Conservation (phyloP, 495 filamentous ascomycete species). For the Trichoderma erinaceum region DNA sequence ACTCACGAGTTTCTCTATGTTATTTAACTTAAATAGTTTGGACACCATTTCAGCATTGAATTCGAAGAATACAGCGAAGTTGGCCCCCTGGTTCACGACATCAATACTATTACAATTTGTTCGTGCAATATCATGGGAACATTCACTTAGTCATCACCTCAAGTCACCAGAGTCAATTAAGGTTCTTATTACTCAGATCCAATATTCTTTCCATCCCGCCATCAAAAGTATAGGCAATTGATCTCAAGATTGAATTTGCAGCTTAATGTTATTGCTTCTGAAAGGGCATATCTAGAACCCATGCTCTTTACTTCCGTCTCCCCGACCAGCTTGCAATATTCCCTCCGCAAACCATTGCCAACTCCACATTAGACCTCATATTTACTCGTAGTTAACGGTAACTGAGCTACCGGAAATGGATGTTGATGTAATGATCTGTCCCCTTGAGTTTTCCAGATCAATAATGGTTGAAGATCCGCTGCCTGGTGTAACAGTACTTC, state of each 20-base stretch:
- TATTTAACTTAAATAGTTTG: too few relatives aligned
- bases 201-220: too few relatives aligned
- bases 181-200: too few relatives aligned
- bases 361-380: not conserved
- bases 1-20: too few relatives aligned
- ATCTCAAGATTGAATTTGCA: not conserved
- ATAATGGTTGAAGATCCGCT: constrained; percentile 31
- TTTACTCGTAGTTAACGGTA: not conserved
- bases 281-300: not conserved
- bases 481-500: constrained; percentile 29
- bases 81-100: not conserved
- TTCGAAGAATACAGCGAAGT: not conserved
- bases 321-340: not conserved
- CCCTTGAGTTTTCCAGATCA: constrained; percentile 40
- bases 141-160: not conserved
- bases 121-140: not conserved
- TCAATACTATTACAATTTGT: not conserved
- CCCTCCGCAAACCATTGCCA: not conserved
- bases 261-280: not conserved
- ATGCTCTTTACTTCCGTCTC: not conserved
- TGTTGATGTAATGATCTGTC: constrained; percentile 31
- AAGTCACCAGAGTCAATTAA: not conserved
- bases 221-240: too few relatives aligned
- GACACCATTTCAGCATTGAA: too few relatives aligned
- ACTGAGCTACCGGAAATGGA: constrained; percentile 9